Conservation (phyloP, 1,284 basidiomycete genomes). For the Malassezia vespertilionis region DNA sequence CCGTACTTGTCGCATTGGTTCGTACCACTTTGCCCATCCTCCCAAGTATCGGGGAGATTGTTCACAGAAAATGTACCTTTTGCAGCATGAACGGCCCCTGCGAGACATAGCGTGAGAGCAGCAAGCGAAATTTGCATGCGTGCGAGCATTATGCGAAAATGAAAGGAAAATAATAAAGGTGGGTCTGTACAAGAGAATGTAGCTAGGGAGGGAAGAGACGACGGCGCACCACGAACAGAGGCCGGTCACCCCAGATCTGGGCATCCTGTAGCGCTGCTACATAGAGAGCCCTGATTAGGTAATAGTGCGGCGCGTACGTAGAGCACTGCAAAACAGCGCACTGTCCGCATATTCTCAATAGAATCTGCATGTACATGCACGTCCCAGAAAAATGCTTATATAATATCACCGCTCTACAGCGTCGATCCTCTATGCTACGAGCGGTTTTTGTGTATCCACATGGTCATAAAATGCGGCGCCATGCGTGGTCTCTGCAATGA, state of each 20-base stretch:
- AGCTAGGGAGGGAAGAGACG: no score
- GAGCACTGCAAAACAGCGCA: no score
- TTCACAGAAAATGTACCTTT: conserved; percentile 29
- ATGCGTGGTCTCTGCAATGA: conserved; percentile 38
- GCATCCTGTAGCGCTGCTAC: no score
- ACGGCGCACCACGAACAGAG: no score
- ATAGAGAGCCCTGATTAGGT: no score
- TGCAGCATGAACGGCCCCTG: not conserved
- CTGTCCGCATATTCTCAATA: no score
- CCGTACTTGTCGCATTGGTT: conserved; percentile 35
- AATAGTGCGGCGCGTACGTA: no score
- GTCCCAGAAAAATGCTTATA: no score
- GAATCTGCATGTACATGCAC: no score
- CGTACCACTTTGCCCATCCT: conserved; percentile 33
- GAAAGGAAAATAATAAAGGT: not conserved
- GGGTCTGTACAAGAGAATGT: no score
- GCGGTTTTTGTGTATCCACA: conserved; percentile 15
- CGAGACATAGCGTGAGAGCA: not conserved
- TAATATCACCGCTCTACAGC: conserved; percentile 1
- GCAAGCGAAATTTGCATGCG: not conserved
- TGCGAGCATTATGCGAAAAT: not conserved
- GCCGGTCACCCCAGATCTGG: no score
- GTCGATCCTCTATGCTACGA: not conserved
- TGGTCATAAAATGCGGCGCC: conserved; percentile 39
- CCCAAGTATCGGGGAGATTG: conserved; percentile 36